phyloP scores from a whole-genome alignment of 805 yeast species.

The Candida sithepensis region DNA sequence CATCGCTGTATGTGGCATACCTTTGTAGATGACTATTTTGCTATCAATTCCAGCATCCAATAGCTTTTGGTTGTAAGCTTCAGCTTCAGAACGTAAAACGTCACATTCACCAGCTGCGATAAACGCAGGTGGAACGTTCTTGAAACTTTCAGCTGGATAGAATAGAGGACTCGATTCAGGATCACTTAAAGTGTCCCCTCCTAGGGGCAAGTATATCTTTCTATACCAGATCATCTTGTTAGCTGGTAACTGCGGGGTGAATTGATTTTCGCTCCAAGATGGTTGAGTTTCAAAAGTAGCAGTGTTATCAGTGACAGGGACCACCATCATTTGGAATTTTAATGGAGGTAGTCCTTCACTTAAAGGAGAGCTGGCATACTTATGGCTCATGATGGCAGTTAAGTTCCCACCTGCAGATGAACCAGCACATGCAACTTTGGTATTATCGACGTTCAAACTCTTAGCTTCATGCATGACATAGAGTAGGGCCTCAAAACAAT shows the following conservation, averaged over 20 bases:
- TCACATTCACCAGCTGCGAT: slow-evolving; percentile 43
- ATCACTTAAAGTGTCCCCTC: slow-evolving; percentile 32
- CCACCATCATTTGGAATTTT: slow-evolving; percentile 38
- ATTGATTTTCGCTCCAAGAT: slow-evolving; percentile 38
- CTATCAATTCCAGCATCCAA: slow-evolving; percentile 33
- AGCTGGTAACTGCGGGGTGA: slow-evolving; percentile 42
- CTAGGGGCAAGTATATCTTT: slow-evolving; percentile 38
- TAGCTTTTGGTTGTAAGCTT: slow-evolving; percentile 38
- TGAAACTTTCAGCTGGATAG: slow-evolving; percentile 37
- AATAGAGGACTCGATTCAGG: slow-evolving; percentile 39
- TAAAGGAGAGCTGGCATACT: slow-evolving; percentile 28
- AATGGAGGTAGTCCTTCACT: slow-evolving; percentile 30
- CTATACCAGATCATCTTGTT: slow-evolving; percentile 45
- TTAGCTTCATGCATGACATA: slow-evolving; percentile 28
- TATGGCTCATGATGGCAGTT: slow-evolving; percentile 33
- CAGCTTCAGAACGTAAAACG: slow-evolving; percentile 42
- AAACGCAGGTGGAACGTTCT: slow-evolving; percentile 37
- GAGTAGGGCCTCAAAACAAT: slow-evolving; percentile 36
- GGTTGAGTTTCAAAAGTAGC: slow-evolving; percentile 33
- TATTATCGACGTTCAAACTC: slow-evolving; percentile 27
- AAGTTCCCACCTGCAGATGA: slow-evolving; percentile 45
- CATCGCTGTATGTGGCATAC: slow-evolving; percentile 48
- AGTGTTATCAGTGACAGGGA: slow-evolving; percentile 42
- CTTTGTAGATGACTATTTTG: slow-evolving; percentile 34
- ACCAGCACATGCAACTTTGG: slow-evolving; percentile 40